A percentile compares a stretch with the other conserved stretches of the same genome.
Evolutionary conservation across 345 rosid species (phyloP).

Genomic region (Rhizophora mangle): DNA sequence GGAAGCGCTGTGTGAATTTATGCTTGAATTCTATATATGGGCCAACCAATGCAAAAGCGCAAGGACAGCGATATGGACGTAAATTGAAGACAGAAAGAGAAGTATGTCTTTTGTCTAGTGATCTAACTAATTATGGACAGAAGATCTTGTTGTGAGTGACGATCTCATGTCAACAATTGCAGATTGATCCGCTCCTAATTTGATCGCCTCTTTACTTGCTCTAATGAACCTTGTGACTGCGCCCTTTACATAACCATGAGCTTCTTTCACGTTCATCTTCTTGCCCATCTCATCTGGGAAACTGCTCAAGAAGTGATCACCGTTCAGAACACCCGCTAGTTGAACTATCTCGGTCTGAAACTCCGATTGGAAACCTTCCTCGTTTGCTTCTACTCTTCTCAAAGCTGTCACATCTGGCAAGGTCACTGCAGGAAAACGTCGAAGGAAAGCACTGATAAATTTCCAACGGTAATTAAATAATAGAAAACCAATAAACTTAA

Average conservation of each 20-base stretch:
- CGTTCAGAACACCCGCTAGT: conserved; percentile 86
- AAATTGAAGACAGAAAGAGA: background rate
- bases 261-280: conserved; percentile 84
- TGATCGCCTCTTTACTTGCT: conserved; percentile 91
- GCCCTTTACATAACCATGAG: conserved; percentile 66
- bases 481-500: background rate
- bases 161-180: conserved; percentile 94
- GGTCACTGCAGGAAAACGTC: conserved; percentile 42
- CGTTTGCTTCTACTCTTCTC: conserved; percentile 72
- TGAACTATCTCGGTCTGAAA: conserved; percentile 92
- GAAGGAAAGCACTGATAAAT: background rate
- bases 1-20: background rate
- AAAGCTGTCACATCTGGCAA: conserved; percentile 68
- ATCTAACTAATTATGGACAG: conserved; percentile 29
- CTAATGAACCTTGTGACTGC: conserved; percentile 70
- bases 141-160: conserved; percentile 73
- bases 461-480: background rate
- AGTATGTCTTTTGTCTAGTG: background rate
- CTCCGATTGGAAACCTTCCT: conserved; percentile 56
- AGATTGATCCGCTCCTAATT: conserved; percentile 79
- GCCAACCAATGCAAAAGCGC: background rate
- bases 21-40: background rate
- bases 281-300: conserved; percentile 69
- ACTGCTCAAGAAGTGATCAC: conserved; percentile 85
- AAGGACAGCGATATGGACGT: background rate